Percentiles rank a stretch among this genome's conserved stretches.
Conservation (phyloP, 306 rosid genomes). For the Oemleria cerasiformis region DNA sequence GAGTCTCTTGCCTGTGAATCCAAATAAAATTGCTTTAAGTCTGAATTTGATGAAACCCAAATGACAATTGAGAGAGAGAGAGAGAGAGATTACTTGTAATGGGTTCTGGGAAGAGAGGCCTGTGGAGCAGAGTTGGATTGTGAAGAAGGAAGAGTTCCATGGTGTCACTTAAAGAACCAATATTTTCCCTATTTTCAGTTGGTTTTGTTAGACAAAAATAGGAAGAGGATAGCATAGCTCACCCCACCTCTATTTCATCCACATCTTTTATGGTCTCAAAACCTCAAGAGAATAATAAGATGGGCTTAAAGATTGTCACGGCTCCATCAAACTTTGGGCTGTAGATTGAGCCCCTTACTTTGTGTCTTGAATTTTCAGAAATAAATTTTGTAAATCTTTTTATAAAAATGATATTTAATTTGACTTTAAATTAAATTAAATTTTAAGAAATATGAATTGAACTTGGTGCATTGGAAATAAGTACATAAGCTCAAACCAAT, state of each 20-base stretch:
- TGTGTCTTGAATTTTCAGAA: neutral
- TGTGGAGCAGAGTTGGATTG: slow-evolving; percentile 39
- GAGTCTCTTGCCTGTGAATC: slow-evolving; percentile 45
- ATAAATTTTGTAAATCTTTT: too few species aligned
- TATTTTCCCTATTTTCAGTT: slow-evolving; percentile 17
- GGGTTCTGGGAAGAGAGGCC: slow-evolving; percentile 42
- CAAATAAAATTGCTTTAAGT: slow-evolving; percentile 16
- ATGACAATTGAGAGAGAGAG: neutral
- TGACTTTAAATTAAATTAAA: too few species aligned
- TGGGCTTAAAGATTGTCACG: neutral
- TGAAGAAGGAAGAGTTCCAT: slow-evolving; percentile 60
- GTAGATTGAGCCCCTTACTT: neutral
- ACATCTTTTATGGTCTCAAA: slow-evolving; percentile 34
- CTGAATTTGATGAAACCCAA: slow-evolving; percentile 20
- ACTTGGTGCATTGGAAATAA: too few species aligned
- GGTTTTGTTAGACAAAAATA: slow-evolving; percentile 18
- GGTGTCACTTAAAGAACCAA: slow-evolving; percentile 14
- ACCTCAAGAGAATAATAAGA: neutral
- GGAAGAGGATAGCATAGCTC: slow-evolving; percentile 43
- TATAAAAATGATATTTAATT: too few species aligned
- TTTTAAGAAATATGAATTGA: too few species aligned
- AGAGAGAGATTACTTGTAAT: slow-evolving; percentile 37
- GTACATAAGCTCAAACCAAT: too few species aligned
- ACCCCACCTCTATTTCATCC: slow-evolving; percentile 47
- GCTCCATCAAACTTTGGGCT: neutral